These are phyloP conservation scores for Pythium vanterpoolii DNA, from an alignment of 352 stramenopile genomes.

Conservation along the genomic window DNA sequence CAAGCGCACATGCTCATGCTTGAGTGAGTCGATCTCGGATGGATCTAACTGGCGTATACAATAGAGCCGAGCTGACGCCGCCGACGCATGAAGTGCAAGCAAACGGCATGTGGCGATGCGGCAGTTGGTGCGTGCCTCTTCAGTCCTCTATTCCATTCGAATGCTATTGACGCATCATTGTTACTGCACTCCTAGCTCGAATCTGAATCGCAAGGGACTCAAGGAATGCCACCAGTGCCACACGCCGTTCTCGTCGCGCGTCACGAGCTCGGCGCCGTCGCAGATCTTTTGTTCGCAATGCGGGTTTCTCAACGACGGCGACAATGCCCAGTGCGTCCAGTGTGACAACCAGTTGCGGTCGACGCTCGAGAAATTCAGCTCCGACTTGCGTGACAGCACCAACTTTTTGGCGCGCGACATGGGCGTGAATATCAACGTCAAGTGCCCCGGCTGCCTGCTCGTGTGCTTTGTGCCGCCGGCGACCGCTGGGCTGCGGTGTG, in stretches of 20 bases:
- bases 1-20: not conserved
- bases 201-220: slow-evolving; percentile 52
- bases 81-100: slow-evolving; percentile 63
- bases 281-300: slow-evolving; percentile 79
- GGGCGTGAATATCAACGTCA: slow-evolving; percentile 82
- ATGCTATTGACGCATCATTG: too few species aligned
- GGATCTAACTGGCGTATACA: not conserved
- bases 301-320: slow-evolving; percentile 71
- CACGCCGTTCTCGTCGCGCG: slow-evolving; percentile 56
- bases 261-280: slow-evolving; percentile 61
- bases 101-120: slow-evolving; percentile 72
- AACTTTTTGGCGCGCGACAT: slow-evolving; percentile 80
- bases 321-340: slow-evolving; percentile 61
- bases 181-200: slow-evolving; percentile 35
- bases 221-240: slow-evolving; percentile 63
- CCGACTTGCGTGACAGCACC: slow-evolving; percentile 71
- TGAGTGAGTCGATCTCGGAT: not conserved
- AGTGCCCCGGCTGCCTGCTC: slow-evolving; percentile 71
- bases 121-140: slow-evolving; percentile 44
- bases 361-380: slow-evolving; percentile 67
- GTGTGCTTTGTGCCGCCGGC: slow-evolving; percentile 74
- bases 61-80: slow-evolving; percentile 55
- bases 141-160: not conserved
- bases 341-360: slow-evolving; percentile 77
- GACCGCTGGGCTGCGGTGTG: slow-evolving; percentile 75